Evolutionary conservation across 257 asterid species (phyloP).

Genomic region (Agastache rugosa): DNA sequence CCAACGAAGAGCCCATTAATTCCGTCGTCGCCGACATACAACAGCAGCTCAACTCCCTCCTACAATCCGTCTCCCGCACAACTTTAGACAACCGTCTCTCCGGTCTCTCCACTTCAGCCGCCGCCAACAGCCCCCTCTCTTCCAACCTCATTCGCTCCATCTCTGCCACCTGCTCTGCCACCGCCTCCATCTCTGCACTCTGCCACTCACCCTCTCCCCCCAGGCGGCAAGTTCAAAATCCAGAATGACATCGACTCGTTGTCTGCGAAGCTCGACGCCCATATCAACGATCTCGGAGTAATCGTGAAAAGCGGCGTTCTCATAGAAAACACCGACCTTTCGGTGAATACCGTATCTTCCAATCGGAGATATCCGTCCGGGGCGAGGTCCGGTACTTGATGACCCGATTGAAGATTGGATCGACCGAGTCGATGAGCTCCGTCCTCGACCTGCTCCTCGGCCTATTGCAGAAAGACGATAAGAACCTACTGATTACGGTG

Average conservation of each 20-base stretch:
- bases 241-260: slow-evolving; percentile 77
- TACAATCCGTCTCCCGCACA: slow-evolving; percentile 49
- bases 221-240: slow-evolving; percentile 81
- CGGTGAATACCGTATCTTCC: slow-evolving; percentile 35
- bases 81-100: slow-evolving; percentile 57
- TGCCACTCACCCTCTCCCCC: slow-evolving; percentile 58
- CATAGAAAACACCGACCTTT: slow-evolving; percentile 34
- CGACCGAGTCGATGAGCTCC: slow-evolving; percentile 70
- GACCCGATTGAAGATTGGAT: slow-evolving; percentile 91
- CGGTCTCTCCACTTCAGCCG: slow-evolving; percentile 42
- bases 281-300: slow-evolving; percentile 68
- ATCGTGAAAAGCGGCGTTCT: slow-evolving; percentile 59
- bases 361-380: slow-evolving; percentile 53
- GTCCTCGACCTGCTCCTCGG: slow-evolving; percentile 71
- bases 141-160: slow-evolving; percentile 65
- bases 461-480: slow-evolving; percentile 77
- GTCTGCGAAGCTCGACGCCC: slow-evolving; percentile 63
- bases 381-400: slow-evolving; percentile 68
- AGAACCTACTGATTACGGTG: slow-evolving; percentile 70
- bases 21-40: slow-evolving; percentile 26
- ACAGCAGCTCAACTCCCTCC: slow-evolving; percentile 50
- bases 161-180: slow-evolving; percentile 53
- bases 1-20: slow-evolving; percentile 36
- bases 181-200: slow-evolving; percentile 51
- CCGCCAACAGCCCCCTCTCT: slow-evolving; percentile 47